These are phyloP conservation scores for Solanum hybrid DNA, from an alignment of 305 asterid species.

Conservation along the genomic window DNA sequence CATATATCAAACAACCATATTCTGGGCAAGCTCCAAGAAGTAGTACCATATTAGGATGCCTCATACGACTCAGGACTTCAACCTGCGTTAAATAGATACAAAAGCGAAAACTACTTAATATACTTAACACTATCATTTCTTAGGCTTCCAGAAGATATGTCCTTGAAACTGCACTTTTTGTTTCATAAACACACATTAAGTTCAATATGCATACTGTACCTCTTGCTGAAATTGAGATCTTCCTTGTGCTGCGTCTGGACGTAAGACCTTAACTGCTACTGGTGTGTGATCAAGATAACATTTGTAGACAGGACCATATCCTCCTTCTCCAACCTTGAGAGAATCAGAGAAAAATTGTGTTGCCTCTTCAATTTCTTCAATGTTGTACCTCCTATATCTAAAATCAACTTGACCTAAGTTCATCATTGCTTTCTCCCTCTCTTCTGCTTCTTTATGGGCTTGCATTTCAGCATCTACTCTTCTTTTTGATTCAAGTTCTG, in stretches of 20 bases:
- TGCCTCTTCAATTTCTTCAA: constrained; percentile 75
- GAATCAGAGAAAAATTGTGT: constrained; percentile 41
- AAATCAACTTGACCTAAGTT: constrained; percentile 8
- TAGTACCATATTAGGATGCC: constrained; percentile 85
- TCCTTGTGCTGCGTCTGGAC: constrained; percentile 90
- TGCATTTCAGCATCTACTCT: constrained; percentile 31
- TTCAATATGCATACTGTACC: constrained; percentile 28
- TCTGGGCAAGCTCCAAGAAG: constrained; percentile 94
- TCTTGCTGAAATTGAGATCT: constrained; percentile 74
- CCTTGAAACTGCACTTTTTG: neutral
- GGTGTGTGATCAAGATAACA: constrained; percentile 71
- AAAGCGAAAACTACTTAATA: neutral
- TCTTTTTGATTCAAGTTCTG: constrained; percentile 36
- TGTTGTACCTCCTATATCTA: constrained; percentile 50
- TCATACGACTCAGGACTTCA: constrained; percentile 74
- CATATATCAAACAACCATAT: constrained; percentile 76
- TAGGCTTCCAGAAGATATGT: neutral
- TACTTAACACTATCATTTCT: neutral
- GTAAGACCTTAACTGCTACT: constrained; percentile 72
- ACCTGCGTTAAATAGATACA: constrained; percentile 28
- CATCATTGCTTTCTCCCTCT: constrained; percentile 9
- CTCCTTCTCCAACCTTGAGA: constrained; percentile 85
- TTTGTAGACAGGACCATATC: constrained; percentile 85
- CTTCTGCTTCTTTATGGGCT: constrained; percentile 25
- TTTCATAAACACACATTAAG: neutral